Base-by-base conservation (phyloP, 1,284 basidiomycete species). In the Moniliophthora roreri region DNA sequence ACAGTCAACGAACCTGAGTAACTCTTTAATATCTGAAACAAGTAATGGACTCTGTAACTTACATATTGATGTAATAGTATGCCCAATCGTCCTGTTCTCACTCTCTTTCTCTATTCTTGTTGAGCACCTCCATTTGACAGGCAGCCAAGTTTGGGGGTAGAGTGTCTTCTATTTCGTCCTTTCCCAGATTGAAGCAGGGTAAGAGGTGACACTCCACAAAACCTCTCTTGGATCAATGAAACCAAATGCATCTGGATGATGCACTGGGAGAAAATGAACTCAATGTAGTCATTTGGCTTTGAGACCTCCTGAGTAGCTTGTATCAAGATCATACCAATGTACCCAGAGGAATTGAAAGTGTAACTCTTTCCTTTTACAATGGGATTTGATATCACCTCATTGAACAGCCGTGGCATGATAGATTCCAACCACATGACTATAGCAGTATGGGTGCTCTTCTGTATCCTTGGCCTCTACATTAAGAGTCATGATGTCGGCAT, bases 261-360 rank as follows among this genome's bases (percentile, higher is more conserved):
- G 7, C 11, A 11, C 7, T 6, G 11, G 28, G 11, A 62, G 46
- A 45, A 68, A 71, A 0, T 52, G 52, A 4, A 71, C n/a, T 0
- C 58, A 54, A 9, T 56, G 57, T 0, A 64, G 50, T 0, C 52
- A 52, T 20, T 56, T 56, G 4, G 18, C 48, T 3, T 21, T 26
- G 53, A 59, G 62, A 0, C 63, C 64, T 5, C 20, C 20, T 32
- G 2, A 15, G 6, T 16, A 40, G 3, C 16, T 18, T 4, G 9
- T 48, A 21, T 52, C 51, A 28, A 40, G 26, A 2, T 48, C 36
- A 37, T 47, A 48, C 51, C 51, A 52, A 8, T 44, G 36, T n/a
- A 52, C 51, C 21, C 21, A 52, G 13, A 52, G 16, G 32, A 40
- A 47, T 21, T 2, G 37, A 21, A 23, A 35, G 3, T 3, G 21